Evolutionary conservation across 2,329 filamentous ascomycete genomes (phyloP), one percentile per base, ranked within the genome.

Genomic region (Phialophora verrucosa): DNA sequence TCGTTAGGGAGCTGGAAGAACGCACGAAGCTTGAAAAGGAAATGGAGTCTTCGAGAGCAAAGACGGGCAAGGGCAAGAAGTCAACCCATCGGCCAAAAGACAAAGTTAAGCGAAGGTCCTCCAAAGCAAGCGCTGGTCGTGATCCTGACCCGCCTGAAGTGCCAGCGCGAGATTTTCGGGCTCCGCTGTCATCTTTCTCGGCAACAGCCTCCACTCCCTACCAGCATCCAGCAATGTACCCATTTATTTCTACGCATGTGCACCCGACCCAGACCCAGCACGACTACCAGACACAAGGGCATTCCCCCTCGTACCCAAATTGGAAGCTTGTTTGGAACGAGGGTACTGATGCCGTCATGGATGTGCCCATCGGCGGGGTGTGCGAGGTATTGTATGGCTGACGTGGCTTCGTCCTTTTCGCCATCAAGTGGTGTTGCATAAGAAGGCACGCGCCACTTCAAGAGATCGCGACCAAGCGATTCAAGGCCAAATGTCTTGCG

Each of bases 311-410:
- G 2, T 59, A 71, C 32, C 78, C 86, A 70, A 86, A 92, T 75
- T 98, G 95, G 94, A 88, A 85, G 74, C 85, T 84, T 65, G 84
- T 96, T 20, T 99, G 95, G 95, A 93, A 88, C 74, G 89, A 91
- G 73, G 93, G 95, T 20, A 99, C 95, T 0, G 95, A 99, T 83
- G 95, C 93, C 1, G 95, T 98, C 7, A 91, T 99, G 91, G 95
- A 99, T 80, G 90, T 99, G 57, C 95, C 95, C 7, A 86, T 98
- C 71, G 93, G 93, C 10, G 95, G 94, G 0, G 94, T 98, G 1
- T 98, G 94, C 75, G 93, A 99, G 81, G 88, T 99, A 38, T 77
- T 99, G 25, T 99, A 98, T 78, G 93, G 92, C 60, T 68, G 44
- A 66, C 38, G 14, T n/a, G 38, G 38, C 38, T 38, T 42, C 17